Evolutionary conservation across 2,329 filamentous ascomycete genomes (phyloP).

Genomic region (Helotiales sp.): DNA sequence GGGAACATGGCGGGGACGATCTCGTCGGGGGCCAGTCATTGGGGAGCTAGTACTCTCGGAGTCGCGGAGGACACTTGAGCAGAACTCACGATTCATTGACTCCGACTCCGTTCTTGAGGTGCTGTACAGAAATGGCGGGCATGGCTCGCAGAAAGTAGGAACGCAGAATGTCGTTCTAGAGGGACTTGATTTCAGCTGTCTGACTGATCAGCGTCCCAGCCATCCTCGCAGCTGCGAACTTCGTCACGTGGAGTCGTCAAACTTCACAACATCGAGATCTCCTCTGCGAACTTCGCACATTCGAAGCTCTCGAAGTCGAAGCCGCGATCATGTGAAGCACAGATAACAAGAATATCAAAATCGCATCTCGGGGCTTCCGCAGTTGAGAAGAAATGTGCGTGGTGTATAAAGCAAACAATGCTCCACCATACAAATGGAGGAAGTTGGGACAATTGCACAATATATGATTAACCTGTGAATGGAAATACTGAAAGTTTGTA

Average conservation of each 20-base stretch:
- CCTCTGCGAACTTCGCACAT: neutral
- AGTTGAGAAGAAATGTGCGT: neutral
- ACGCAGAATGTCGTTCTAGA: neutral
- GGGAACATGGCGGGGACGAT: too few relatives aligned
- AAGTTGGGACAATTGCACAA: too few relatives aligned
- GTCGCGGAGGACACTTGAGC: too few relatives aligned
- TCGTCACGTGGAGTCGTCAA: neutral
- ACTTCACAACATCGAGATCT: neutral
- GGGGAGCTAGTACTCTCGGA: too few relatives aligned
- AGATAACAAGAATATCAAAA: neutral
- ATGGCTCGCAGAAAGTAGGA: neutral
- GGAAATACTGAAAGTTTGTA: neutral
- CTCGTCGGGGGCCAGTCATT: too few relatives aligned
- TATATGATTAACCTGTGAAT: too few relatives aligned
- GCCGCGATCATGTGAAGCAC: neutral
- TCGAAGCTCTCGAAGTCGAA: neutral
- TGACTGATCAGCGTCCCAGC: neutral
- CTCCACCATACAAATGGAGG: too few relatives aligned
- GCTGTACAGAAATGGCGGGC: too few relatives aligned
- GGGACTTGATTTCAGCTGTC: neutral
- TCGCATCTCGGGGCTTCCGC: neutral
- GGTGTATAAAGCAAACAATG: neutral
- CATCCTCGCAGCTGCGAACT: neutral
- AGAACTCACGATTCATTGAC: too few relatives aligned
- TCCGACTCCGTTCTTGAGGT: too few relatives aligned